Conservation (phyloP, 805 yeast species). For the Saccharomycodes ludwigii region DNA sequence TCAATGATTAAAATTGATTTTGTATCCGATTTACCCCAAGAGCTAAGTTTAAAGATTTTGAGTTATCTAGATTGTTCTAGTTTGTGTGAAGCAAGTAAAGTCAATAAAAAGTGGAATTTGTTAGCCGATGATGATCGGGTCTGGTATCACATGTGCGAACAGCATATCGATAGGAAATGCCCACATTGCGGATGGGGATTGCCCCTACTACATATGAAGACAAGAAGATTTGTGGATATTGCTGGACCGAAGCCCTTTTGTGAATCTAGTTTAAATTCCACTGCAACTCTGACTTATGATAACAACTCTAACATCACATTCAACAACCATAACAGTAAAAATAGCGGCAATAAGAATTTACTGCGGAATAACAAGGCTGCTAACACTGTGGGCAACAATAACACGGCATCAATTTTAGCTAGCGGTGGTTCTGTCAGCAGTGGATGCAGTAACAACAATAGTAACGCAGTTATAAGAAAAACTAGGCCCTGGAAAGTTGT, state of each 20-base stretch:
- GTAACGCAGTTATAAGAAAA: slow-evolving; percentile 17
- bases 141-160: slow-evolving; percentile 98
- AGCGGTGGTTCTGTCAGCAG: background rate
- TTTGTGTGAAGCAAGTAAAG: slow-evolving; percentile 90
- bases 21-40: slow-evolving; percentile 73
- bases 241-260: background rate
- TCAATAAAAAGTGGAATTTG: slow-evolving; percentile 72
- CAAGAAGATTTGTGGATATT: slow-evolving; percentile 30
- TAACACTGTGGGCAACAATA: slow-evolving; percentile 1
- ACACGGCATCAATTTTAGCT: slow-evolving; percentile 1
- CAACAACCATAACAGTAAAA: background rate
- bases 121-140: slow-evolving; percentile 94
- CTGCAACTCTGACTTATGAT: background rate
- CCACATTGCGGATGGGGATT: slow-evolving; percentile 99
- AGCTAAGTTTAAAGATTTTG: slow-evolving; percentile 69
- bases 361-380: slow-evolving; percentile 5
- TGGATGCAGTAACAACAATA: background rate
- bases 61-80: slow-evolving; percentile 88
- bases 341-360: background rate
- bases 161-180: slow-evolving; percentile 94
- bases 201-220: slow-evolving; percentile 83
- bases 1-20: slow-evolving; percentile 80
- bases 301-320: background rate
- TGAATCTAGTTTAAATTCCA: background rate
- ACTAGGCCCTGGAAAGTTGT: slow-evolving; percentile 94